Conservation (phyloP, 768 basidiomycete genomes). For the Termitomyces sp. region DNA sequence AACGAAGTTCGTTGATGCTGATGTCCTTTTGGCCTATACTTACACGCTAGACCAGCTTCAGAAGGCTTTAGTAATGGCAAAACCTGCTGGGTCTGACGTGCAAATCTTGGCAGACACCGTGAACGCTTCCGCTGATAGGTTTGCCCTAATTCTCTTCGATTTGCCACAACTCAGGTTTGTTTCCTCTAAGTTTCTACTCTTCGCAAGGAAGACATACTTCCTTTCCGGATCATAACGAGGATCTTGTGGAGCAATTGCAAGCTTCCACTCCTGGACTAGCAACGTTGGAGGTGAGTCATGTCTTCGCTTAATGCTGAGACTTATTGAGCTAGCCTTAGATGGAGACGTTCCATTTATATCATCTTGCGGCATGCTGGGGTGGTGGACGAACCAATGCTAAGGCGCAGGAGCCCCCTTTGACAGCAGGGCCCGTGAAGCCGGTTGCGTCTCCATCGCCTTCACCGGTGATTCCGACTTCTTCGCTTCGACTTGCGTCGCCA, state of each 20-base stretch:
- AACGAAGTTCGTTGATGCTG: slow-evolving; percentile 34
- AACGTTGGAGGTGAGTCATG: slow-evolving; percentile 59
- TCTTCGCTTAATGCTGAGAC: background rate
- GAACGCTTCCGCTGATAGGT: slow-evolving; percentile 86
- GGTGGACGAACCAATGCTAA: slow-evolving; percentile 21
- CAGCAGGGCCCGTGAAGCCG: slow-evolving; percentile 37
- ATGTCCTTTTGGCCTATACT: background rate
- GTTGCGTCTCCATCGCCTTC: slow-evolving; percentile 24
- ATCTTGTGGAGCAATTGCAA: slow-evolving; percentile 54
- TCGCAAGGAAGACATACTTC: slow-evolving; percentile 82
- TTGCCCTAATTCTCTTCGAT: slow-evolving; percentile 1
- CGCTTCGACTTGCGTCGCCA: slow-evolving; percentile 16
- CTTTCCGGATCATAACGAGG: slow-evolving; percentile 68
- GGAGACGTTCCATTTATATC: slow-evolving; percentile 81
- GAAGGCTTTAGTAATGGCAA: slow-evolving; percentile 36
- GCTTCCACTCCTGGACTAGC: slow-evolving; percentile 45
- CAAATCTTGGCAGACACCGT: slow-evolving; percentile 40
- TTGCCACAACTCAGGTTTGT: background rate
- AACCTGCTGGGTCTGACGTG: slow-evolving; percentile 30
- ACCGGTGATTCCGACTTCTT: slow-evolving; percentile 8
- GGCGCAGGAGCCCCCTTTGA: slow-evolving; percentile 33
- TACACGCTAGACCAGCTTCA: slow-evolving; percentile 32
- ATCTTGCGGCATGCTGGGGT: slow-evolving; percentile 70
- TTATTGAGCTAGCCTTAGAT: slow-evolving; percentile 40
- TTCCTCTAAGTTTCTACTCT: slow-evolving; percentile 66